Percentiles rank a stretch among this genome's conserved stretches.
Evolutionary conservation across 352 stramenopile genomes (phyloP).

Genomic region (Nothophytophthora sp.): DNA sequence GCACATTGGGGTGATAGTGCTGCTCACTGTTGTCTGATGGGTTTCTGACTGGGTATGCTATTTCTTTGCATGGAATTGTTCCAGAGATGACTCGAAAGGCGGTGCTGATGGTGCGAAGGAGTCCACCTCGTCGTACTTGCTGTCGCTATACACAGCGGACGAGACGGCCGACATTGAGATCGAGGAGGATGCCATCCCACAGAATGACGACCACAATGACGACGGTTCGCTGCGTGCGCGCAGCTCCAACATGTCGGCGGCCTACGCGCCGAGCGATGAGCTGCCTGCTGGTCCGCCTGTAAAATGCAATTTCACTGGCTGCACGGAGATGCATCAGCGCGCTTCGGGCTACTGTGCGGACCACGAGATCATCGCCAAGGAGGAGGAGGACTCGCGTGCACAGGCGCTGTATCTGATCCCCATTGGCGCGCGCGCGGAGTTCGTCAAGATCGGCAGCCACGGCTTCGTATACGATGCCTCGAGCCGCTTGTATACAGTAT

Average conservation of each 20-base stretch:
- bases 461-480: constrained; percentile 76
- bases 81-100: constrained; percentile 19
- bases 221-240: constrained; percentile 26
- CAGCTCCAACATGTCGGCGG: constrained; percentile 51
- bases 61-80: too few species aligned
- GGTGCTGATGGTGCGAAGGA: constrained; percentile 18
- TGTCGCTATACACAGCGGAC: constrained; percentile 78
- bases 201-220: constrained; percentile 3
- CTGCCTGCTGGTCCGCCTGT: constrained; percentile 35
- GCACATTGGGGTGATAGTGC: not conserved
- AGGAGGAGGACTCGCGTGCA: constrained; percentile 79
- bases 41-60: too few species aligned
- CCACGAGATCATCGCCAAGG: constrained; percentile 80
- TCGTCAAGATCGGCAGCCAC: constrained; percentile 77
- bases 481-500: constrained; percentile 81
- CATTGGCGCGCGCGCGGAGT: constrained; percentile 58
- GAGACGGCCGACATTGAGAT: constrained; percentile 85
- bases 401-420: constrained; percentile 85
- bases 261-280: constrained; percentile 43
- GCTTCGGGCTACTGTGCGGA: constrained; percentile 70
- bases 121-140: constrained; percentile 65
- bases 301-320: constrained; percentile 55
- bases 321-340: constrained; percentile 62
- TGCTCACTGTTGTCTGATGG: not conserved
- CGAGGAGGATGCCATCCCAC: constrained; percentile 42